Evolutionary conservation across 2,329 filamentous ascomycete genomes (phyloP).

Genomic region (Podosphaera xanthii): DNA sequence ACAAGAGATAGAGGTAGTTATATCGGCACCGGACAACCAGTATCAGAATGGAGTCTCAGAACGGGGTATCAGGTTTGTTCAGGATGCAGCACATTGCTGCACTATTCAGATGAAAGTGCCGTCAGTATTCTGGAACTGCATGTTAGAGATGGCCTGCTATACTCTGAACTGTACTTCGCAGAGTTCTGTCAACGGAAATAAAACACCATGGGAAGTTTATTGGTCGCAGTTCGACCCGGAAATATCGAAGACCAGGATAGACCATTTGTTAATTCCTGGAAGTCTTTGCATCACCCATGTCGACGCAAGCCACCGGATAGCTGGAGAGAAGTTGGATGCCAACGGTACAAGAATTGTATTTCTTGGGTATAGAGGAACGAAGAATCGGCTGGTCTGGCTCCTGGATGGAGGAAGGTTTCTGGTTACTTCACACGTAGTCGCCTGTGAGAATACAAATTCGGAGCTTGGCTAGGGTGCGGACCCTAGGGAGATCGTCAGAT

Average conservation of each 20-base stretch:
- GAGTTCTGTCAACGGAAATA: background rate
- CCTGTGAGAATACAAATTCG: background rate
- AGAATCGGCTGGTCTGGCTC: background rate
- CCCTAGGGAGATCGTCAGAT: no score
- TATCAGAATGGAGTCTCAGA: no score
- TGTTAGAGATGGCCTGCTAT: background rate
- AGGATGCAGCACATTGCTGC: background rate
- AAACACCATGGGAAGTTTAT: constrained; percentile 1
- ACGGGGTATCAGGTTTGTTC: no score
- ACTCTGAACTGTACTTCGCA: background rate
- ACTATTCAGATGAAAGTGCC: background rate
- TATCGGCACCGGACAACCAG: no score
- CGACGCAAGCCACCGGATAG: background rate
- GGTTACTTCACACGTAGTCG: background rate
- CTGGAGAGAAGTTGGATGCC: no score
- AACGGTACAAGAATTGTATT: no score
- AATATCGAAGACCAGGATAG: background rate
- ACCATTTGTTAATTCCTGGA: background rate
- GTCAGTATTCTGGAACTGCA: background rate
- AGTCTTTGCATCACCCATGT: background rate
- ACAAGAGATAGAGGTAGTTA: no score
- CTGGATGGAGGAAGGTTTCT: background rate
- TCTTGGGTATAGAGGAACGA: background rate
- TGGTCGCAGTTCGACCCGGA: constrained; percentile 1
- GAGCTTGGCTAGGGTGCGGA: background rate